These are phyloP conservation scores for Xylariaceae sp. DNA, from an alignment of 2,329 filamentous ascomycete genomes.

Conservation along the genomic window DNA sequence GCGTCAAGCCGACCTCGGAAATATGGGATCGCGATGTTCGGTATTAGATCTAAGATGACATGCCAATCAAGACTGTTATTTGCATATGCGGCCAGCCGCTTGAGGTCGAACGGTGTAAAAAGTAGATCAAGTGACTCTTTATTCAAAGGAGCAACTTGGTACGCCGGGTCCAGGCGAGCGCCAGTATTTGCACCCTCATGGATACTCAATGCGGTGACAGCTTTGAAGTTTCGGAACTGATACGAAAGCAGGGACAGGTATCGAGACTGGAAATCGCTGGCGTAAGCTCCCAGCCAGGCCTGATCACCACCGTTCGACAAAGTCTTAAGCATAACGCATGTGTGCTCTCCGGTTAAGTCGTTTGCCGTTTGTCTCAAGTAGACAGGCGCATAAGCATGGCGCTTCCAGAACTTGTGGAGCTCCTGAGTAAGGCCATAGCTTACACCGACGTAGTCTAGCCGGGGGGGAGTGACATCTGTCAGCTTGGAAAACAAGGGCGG, in stretches of 20 bases:
- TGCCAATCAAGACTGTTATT: slow-evolving; percentile 98
- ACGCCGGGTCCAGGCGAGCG: slow-evolving; percentile 60
- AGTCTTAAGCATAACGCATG: slow-evolving; percentile 92
- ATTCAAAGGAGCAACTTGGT: slow-evolving; percentile 53
- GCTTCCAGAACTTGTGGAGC: slow-evolving; percentile 97
- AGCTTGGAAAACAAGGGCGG: slow-evolving; percentile 89
- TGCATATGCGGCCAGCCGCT: slow-evolving; percentile 89
- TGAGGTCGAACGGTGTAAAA: slow-evolving; percentile 89
- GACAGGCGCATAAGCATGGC: slow-evolving; percentile 77
- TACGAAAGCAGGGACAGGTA: slow-evolving; percentile 88
- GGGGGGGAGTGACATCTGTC: slow-evolving; percentile 72
- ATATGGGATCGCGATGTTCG: slow-evolving; percentile 75
- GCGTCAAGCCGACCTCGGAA: slow-evolving; percentile 71
- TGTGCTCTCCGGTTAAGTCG: slow-evolving; percentile 94
- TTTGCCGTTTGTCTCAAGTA: slow-evolving; percentile 95
- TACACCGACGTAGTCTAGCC: slow-evolving; percentile 89
- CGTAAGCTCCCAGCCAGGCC: slow-evolving; percentile 85
- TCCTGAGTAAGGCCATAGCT: slow-evolving; percentile 85
- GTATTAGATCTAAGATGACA: slow-evolving; percentile 90
- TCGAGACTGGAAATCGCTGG: slow-evolving; percentile 90
- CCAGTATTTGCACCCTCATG: slow-evolving; percentile 78
- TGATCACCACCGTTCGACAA: slow-evolving; percentile 59
- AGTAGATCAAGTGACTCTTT: slow-evolving; percentile 73
- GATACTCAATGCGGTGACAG: slow-evolving; percentile 76
- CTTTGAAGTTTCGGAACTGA: slow-evolving; percentile 80